phyloP scores from a whole-genome alignment of 2,329 filamentous ascomycete species.

The Aspergillus novoparasiticus region DNA sequence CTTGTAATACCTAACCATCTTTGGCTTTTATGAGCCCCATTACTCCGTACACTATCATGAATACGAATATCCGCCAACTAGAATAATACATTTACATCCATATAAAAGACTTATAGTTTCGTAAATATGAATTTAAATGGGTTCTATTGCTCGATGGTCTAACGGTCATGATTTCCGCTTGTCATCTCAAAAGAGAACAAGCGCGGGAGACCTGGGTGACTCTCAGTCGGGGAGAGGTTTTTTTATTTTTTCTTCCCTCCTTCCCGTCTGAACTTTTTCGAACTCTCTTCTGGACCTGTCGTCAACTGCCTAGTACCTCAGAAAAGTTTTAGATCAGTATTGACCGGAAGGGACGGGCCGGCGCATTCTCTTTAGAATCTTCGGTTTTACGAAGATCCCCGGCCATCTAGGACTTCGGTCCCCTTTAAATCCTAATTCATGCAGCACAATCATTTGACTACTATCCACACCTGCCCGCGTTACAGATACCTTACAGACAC shows the following conservation, averaged over 20 bases:
- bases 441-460: background rate
- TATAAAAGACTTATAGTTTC: no score
- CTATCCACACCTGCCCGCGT: background rate
- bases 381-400: background rate
- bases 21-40: no score
- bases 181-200: conserved; percentile 2
- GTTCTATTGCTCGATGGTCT: conserved; percentile 12
- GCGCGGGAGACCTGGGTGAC: conserved; percentile 6
- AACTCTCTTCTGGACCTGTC: background rate
- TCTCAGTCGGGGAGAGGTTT: background rate
- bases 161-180: conserved; percentile 20
- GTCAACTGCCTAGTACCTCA: background rate
- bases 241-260: background rate
- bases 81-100: no score
- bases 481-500: background rate
- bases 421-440: background rate
- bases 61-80: no score
- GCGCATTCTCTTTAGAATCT: background rate
- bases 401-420: background rate
- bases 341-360: background rate
- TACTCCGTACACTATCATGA: no score
- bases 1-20: no score
- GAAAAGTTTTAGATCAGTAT: background rate
- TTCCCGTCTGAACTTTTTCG: background rate
- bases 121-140: no score